Percentiles rank a stretch among this genome's conserved stretches.
Evolutionary conservation across 148 eudicot genomes (phyloP).

Genomic region (Persicaria maculosa): DNA sequence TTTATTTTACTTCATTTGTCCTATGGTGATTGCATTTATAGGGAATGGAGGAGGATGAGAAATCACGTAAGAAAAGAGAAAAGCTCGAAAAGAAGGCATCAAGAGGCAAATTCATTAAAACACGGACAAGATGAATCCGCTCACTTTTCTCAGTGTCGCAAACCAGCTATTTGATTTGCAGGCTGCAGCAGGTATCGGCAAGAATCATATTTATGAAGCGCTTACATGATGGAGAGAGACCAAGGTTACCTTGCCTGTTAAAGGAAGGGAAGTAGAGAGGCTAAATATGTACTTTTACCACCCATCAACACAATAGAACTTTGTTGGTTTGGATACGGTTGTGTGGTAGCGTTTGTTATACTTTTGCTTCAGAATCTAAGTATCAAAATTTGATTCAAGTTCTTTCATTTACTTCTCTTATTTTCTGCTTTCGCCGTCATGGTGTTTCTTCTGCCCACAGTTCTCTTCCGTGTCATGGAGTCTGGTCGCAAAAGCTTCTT

Average conservation of each 20-base stretch:
- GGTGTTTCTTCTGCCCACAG: not conserved
- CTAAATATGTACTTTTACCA: conserved; percentile 1
- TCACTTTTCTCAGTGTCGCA: not conserved
- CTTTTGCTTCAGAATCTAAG: conserved; percentile 7
- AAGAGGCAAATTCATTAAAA: conserved; percentile 43
- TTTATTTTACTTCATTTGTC: not conserved
- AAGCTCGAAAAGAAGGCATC: conserved; percentile 67
- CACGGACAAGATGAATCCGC: conserved; percentile 36
- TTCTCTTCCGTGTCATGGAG: not conserved
- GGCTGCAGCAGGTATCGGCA: not conserved
- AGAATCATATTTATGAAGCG: not conserved
- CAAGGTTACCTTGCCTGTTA: not conserved
- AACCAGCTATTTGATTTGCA: not conserved
- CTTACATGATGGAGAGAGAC: not conserved
- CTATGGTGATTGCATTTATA: conserved; percentile 14
- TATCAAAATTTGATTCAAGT: not conserved
- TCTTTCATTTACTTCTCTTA: not conserved
- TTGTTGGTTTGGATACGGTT: not conserved
- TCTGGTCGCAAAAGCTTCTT: not conserved
- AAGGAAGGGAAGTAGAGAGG: not conserved
- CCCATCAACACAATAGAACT: not conserved
- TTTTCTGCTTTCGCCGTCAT: not conserved
- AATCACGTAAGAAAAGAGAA: conserved; percentile 61
- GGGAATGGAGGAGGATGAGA: conserved; percentile 65
- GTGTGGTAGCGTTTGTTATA: not conserved